Conservation (phyloP, 495 filamentous ascomycete genomes). For the Penicillium flavigenum region DNA sequence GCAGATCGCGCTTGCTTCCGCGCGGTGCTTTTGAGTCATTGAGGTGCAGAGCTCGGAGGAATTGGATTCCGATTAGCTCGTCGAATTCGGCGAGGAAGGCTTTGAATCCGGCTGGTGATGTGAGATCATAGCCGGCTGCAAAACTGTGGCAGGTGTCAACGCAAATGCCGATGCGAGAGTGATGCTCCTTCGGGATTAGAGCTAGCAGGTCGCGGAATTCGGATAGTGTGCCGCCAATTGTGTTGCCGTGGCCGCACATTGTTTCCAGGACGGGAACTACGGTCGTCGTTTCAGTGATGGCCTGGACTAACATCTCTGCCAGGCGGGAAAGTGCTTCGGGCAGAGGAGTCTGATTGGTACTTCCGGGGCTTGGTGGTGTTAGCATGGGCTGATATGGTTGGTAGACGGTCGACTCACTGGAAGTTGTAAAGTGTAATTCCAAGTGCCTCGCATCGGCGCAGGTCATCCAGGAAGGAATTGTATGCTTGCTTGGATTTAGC, state of each 20-base stretch:
- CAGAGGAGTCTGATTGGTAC: constrained; percentile 62
- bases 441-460: constrained; percentile 82
- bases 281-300: constrained; percentile 68
- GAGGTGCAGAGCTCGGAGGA: constrained; percentile 82
- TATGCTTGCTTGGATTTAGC: constrained; percentile 86
- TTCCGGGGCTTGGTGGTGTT: constrained; percentile 61
- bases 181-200: constrained; percentile 64
- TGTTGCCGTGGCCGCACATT: constrained; percentile 87
- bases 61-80: constrained; percentile 70
- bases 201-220: constrained; percentile 83
- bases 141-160: constrained; percentile 97
- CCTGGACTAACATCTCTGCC: constrained; percentile 73
- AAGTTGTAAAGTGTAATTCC: constrained; percentile 94
- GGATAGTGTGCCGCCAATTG: constrained; percentile 80
- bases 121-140: constrained; percentile 88
- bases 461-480: constrained; percentile 80
- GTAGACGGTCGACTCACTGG: constrained; percentile 53
- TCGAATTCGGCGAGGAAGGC: constrained; percentile 74
- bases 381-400: constrained; percentile 12
- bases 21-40: constrained; percentile 93
- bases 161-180: constrained; percentile 88
- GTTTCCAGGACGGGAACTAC: constrained; percentile 89
- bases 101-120: constrained; percentile 68
- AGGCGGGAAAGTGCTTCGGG: constrained; percentile 73
- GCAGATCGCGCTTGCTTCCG: constrained; percentile 73